These are phyloP conservation scores for Fusarium pilosicola DNA, from an alignment of 2,329 filamentous ascomycete species.

Conservation along the genomic window DNA sequence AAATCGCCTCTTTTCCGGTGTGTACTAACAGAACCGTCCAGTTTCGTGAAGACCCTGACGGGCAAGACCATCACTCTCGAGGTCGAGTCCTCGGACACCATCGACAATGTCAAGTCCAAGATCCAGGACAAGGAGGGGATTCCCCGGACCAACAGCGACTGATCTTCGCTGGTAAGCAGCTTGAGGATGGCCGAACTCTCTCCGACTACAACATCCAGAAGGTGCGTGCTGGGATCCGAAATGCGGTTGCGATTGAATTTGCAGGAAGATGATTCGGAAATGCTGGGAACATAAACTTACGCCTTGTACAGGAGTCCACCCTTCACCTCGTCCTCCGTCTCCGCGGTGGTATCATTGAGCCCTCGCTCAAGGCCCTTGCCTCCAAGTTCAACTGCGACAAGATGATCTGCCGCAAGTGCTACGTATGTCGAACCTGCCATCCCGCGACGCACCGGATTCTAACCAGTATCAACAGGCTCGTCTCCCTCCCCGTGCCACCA, in stretches of 20 bases:
- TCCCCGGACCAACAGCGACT: constrained; percentile 97
- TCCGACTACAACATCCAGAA: constrained; percentile 99
- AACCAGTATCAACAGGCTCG: constrained; percentile 65
- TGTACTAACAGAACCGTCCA: constrained; percentile 55
- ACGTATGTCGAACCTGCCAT: constrained; percentile 70
- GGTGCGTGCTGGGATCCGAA: constrained; percentile 63
- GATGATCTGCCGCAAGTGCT: constrained; percentile 99
- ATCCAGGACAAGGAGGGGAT: constrained; percentile 99
- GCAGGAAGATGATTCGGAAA: background rate
- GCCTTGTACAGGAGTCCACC: constrained; percentile 80
- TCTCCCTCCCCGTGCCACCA: constrained; percentile 97
- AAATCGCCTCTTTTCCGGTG: constrained; percentile 19
- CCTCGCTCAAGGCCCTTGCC: constrained; percentile 96
- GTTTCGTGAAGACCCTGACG: constrained; percentile 99
- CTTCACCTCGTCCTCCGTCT: constrained; percentile 99
- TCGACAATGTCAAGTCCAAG: constrained; percentile 99
- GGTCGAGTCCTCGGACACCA: constrained; percentile 98
- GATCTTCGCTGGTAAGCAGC: constrained; percentile 99
- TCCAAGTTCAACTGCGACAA: constrained; percentile 99
- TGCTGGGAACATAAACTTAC: constrained; percentile 45
- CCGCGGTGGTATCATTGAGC: constrained; percentile 99
- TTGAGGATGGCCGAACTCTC: constrained; percentile 96
- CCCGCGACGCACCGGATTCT: background rate
- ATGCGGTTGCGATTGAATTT: constrained; percentile 1
- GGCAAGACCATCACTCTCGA: constrained; percentile 99